phyloP scores from a whole-genome alignment of 2,329 filamentous ascomycete species.

The Talaromyces atroroseus region DNA sequence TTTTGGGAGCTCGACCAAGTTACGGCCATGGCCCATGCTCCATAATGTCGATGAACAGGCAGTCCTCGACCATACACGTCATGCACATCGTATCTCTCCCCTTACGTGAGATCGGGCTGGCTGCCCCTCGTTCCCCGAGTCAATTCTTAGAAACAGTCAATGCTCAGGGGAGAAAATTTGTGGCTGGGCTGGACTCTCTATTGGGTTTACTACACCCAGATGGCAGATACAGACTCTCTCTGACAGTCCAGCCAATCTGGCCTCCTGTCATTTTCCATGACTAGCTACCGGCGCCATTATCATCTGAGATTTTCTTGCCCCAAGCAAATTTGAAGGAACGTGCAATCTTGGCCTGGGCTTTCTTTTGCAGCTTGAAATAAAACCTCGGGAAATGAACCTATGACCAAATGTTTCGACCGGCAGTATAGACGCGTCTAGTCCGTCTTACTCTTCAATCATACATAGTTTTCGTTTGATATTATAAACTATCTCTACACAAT shows the following conservation, averaged over 20 bases:
- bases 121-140: constrained; percentile 1
- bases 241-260: background rate
- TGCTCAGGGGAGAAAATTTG: background rate
- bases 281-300: background rate
- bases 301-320: background rate
- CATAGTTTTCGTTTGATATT: background rate
- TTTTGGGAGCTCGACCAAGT: background rate
- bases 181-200: constrained; percentile 5
- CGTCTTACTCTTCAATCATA: background rate
- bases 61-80: background rate
- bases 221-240: background rate
- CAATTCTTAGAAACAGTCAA: background rate
- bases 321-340: background rate
- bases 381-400: background rate
- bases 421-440: constrained; percentile 1
- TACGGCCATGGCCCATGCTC: no score
- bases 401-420: background rate
- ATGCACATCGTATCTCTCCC: constrained; percentile 5
- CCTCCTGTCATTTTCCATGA: background rate
- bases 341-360: background rate
- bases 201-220: background rate
- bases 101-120: constrained; percentile 1
- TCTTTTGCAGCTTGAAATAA: background rate
- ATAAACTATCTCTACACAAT: background rate
- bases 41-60: background rate